Evolutionary conservation across 179 eudicot species (phyloP), one percentile per base, ranked within the genome.

Genomic region (Monotropa hypopitys): DNA sequence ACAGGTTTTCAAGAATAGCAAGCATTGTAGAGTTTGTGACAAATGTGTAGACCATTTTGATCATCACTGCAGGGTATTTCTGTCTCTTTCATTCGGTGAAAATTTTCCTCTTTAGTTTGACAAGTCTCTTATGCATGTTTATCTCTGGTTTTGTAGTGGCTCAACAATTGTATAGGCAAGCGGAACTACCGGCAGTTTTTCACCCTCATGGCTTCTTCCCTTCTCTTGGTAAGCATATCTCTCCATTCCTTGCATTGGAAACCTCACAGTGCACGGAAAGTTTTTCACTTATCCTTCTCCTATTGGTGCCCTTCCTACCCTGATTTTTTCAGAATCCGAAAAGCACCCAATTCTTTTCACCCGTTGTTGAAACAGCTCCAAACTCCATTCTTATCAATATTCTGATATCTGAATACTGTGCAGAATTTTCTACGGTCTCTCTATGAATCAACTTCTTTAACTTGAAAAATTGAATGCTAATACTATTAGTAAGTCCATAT

Each of bases 21-120:
- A 96, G 82, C 99, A 96, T 84, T 96, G 99, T 67, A 89, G 99
- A 88, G 99, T 96, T 70, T 96, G 99, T 78, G 99, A 96, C 86
- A 96, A 96, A 86, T 96, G 99, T 75, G 99, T 96, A 9, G 88
- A 91, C 82, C 80, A 82, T 72, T 96, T 96, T 76, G 99, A 96
- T 88, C 99, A 96, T 78, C 99, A 96, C 77, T 96, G 99, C 91
- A 89, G 99, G 98, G 99, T 96, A 93, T 49, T 63, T 72, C 33
- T 50, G 26, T 30, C 42, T 72, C 65, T n/a, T 62, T 53, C 18
- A 68, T 21, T 47, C 15, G 7, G 51, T 57, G 5, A 59, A 42
- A 57, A 68, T 82, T 12, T 12, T 30, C 66, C 33, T 56, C 79
- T 32, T 11, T 70, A 12, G 7, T 26, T 79, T 80, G 40, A 62